phyloP scores from a whole-genome alignment of 805 yeast species.

The Nakazawaea laoshanensis region DNA sequence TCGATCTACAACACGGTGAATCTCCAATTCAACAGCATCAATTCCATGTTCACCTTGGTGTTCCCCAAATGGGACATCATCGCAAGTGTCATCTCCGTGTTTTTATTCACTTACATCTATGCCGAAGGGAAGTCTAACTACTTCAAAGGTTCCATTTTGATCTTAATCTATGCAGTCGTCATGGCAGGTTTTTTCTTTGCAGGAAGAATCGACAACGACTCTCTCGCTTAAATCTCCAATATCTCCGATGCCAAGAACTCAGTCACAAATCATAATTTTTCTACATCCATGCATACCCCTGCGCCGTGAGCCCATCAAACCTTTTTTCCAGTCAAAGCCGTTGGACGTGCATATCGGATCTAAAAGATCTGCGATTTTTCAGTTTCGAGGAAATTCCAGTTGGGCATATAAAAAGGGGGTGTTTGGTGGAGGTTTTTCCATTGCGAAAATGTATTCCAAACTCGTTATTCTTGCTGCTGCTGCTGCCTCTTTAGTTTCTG shows the following conservation, averaged over 20 bases:
- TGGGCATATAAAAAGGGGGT: not conserved
- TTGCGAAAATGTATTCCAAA: not conserved
- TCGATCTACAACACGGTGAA: conserved; percentile 45
- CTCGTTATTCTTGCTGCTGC: not conserved
- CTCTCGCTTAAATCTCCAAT: too few species aligned
- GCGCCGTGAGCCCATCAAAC: too few species aligned
- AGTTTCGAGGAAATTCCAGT: not conserved
- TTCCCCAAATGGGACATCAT: conserved; percentile 95
- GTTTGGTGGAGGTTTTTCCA: too few species aligned
- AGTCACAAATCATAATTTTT: too few species aligned
- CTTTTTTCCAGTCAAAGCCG: too few species aligned
- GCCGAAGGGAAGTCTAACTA: conserved; percentile 96
- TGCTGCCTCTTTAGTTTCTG: conserved; percentile 12
- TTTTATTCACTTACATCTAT: conserved; percentile 84
- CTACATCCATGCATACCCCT: too few species aligned
- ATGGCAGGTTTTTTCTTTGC: conserved; percentile 75
- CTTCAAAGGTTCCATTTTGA: conserved; percentile 86
- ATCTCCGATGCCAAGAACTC: too few species aligned
- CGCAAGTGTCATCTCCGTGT: conserved; percentile 77
- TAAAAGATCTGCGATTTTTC: too few species aligned
- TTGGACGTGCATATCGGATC: too few species aligned
- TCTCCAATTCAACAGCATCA: conserved; percentile 21
- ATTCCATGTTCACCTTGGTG: conserved; percentile 63
- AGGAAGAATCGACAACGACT: conserved; percentile 25
- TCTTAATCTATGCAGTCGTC: conserved; percentile 68